These are phyloP conservation scores for Xylaria longipes DNA, from an alignment of 495 filamentous ascomycete genomes.

Conservation along the genomic window DNA sequence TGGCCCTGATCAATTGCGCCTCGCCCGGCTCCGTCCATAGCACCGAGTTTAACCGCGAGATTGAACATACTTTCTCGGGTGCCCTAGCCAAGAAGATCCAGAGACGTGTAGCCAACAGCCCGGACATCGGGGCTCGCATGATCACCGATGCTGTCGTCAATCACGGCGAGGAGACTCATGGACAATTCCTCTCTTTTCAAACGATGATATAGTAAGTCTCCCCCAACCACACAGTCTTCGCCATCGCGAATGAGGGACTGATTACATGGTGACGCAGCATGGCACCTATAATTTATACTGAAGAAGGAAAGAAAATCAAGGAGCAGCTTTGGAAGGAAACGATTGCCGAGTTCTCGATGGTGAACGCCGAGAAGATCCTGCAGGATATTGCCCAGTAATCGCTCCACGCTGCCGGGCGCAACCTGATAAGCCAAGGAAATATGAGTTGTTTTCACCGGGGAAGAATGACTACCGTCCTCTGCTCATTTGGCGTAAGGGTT, in stretches of 20 bases:
- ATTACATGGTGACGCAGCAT: conserved; percentile 19
- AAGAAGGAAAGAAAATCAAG: conserved; percentile 40
- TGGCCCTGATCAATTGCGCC: conserved; percentile 51
- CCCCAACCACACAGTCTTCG: background rate
- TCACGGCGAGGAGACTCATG: conserved; percentile 51
- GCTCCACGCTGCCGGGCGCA: too few relatives aligned
- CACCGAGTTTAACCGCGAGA: conserved; percentile 44
- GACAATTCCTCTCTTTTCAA: conserved; percentile 46
- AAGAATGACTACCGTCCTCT: too few relatives aligned
- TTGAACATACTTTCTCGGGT: conserved; percentile 23
- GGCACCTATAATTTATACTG: conserved; percentile 37
- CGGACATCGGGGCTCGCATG: conserved; percentile 42
- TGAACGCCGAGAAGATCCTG: conserved; percentile 15
- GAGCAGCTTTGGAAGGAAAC: conserved; percentile 50
- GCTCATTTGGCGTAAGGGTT: too few relatives aligned
- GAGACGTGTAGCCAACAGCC: conserved; percentile 34
- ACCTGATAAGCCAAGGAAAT: too few relatives aligned
- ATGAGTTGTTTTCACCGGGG: too few relatives aligned
- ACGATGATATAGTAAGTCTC: conserved; percentile 44
- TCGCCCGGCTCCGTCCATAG: conserved; percentile 48
- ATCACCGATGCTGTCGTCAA: conserved; percentile 46
- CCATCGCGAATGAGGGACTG: conserved; percentile 1
- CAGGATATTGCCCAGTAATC: background rate
- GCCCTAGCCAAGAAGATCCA: conserved; percentile 28
- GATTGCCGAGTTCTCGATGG: conserved; percentile 47